phyloP scores from a whole-genome alignment of 2,329 filamentous ascomycete genomes.

The Catunica adiposa region DNA sequence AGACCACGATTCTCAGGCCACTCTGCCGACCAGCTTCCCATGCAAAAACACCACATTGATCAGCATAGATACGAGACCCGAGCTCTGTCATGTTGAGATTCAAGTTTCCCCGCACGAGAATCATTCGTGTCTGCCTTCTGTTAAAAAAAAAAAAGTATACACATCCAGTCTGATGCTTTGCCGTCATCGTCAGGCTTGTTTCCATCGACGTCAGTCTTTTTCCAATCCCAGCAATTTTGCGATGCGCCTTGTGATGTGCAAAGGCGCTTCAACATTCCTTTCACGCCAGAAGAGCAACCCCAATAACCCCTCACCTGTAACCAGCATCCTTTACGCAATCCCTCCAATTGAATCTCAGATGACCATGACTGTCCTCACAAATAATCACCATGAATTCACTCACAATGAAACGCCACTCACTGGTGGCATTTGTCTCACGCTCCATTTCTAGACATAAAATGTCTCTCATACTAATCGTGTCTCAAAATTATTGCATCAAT shows the following conservation, averaged over 20 bases:
- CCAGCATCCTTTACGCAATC: slow-evolving; percentile 2
- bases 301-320: slow-evolving; percentile 5
- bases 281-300: slow-evolving; percentile 13
- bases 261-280: slow-evolving; percentile 14
- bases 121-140: too few species aligned
- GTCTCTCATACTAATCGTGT: background rate
- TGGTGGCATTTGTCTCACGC: too few species aligned
- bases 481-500: background rate
- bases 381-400: too few species aligned
- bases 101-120: too few species aligned
- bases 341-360: background rate
- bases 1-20: slow-evolving; percentile 1
- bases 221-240: background rate
- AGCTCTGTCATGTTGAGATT: too few species aligned
- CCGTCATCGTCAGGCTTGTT: too few species aligned
- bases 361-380: background rate
- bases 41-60: background rate
- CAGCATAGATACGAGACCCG: too few species aligned
- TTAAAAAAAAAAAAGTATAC: too few species aligned
- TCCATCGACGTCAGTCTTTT: too few species aligned
- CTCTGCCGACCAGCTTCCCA: background rate
- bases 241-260: background rate
- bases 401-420: too few species aligned
- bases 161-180: too few species aligned
- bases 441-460: too few species aligned